phyloP scores from a whole-genome alignment of 1,139 yeast genomes.

The Kodamaea derodonti region DNA sequence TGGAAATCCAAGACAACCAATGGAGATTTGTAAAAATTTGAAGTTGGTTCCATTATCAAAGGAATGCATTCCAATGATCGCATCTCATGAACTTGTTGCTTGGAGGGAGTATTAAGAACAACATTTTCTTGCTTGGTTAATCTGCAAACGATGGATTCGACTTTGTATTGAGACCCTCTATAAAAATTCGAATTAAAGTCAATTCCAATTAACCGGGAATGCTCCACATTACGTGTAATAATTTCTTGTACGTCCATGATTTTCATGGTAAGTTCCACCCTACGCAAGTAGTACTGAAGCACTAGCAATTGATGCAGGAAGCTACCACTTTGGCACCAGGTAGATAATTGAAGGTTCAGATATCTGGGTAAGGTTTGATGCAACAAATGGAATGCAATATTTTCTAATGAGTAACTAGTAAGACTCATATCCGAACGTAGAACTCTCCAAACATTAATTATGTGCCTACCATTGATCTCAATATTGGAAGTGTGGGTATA shows the following conservation, averaged over 20 bases:
- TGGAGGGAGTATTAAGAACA: conserved; percentile 74
- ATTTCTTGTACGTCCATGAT: conserved; percentile 63
- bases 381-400: conserved; percentile 62
- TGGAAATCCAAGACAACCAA: conserved; percentile 88
- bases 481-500: conserved; percentile 72
- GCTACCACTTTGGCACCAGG: conserved; percentile 39
- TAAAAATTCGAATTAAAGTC: conserved; percentile 86
- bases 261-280: conserved; percentile 43
- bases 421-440: conserved; percentile 61
- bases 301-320: conserved; percentile 32
- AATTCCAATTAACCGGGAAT: conserved; percentile 81
- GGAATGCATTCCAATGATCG: conserved; percentile 87
- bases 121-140: conserved; percentile 73
- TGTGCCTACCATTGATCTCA: conserved; percentile 71
- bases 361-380: conserved; percentile 68
- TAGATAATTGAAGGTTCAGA: conserved; percentile 45
- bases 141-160: conserved; percentile 76
- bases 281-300: conserved; percentile 47
- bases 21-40: conserved; percentile 84
- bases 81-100: conserved; percentile 77
- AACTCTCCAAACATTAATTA: conserved; percentile 80
- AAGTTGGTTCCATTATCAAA: conserved; percentile 85
- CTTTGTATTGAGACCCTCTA: conserved; percentile 91
- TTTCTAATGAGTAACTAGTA: conserved; percentile 72
- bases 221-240: conserved; percentile 71